These are phyloP conservation scores for Pythium aristosporum DNA, from an alignment of 352 stramenopile genomes.

Conservation along the genomic window DNA sequence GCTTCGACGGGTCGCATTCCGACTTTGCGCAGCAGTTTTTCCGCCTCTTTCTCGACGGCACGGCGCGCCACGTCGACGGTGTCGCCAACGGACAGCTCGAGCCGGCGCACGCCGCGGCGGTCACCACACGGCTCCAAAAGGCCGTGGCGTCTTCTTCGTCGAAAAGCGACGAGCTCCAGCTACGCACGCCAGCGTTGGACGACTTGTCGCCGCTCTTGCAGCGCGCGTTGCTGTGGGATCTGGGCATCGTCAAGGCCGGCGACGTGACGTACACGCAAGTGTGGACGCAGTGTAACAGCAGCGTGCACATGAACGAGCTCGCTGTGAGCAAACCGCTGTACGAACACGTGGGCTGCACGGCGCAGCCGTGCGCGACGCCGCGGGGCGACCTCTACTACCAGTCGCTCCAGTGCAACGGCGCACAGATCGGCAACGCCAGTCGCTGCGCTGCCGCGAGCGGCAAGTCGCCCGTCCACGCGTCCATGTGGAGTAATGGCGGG, in stretches of 20 bases:
- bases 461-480: slow-evolving; percentile 34
- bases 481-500: slow-evolving; percentile 50
- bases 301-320: slow-evolving; percentile 44
- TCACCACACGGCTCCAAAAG: neutral
- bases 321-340: slow-evolving; percentile 31
- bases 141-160: neutral
- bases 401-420: slow-evolving; percentile 24
- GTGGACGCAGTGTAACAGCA: slow-evolving; percentile 30
- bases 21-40: slow-evolving; percentile 63
- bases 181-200: slow-evolving; percentile 13
- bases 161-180: neutral
- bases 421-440: slow-evolving; percentile 26
- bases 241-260: slow-evolving; percentile 36
- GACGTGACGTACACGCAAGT: slow-evolving; percentile 35
- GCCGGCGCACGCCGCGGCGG: neutral
- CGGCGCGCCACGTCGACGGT: slow-evolving; percentile 8
- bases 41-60: slow-evolving; percentile 37
- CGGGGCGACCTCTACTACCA: slow-evolving; percentile 36
- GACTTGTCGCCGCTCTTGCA: slow-evolving; percentile 40
- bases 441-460: slow-evolving; percentile 13
- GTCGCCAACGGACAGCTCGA: slow-evolving; percentile 11
- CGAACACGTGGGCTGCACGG: slow-evolving; percentile 29
- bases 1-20: slow-evolving; percentile 45
- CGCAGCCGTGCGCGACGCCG: slow-evolving; percentile 35
- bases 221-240: slow-evolving; percentile 48